phyloP scores from a whole-genome alignment of 768 basidiomycete genomes.

The Cyathus striatus region DNA sequence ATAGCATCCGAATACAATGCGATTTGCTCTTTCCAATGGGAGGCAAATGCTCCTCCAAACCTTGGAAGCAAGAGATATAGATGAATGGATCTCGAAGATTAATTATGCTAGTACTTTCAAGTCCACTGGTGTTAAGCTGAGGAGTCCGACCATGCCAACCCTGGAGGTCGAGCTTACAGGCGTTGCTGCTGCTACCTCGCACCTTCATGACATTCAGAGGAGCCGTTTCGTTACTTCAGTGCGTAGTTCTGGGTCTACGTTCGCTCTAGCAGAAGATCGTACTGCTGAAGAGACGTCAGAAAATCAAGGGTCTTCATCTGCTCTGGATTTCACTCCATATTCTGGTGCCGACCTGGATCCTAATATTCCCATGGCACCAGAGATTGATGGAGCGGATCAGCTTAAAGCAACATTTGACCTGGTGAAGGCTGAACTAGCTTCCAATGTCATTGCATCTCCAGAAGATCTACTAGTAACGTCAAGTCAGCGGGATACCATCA shows the following conservation, averaged over 20 bases:
- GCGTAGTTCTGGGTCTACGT: constrained; percentile 36
- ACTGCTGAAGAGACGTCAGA: constrained; percentile 31
- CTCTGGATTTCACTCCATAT: constrained; percentile 21
- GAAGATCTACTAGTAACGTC: neutral
- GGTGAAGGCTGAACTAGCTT: constrained; percentile 80
- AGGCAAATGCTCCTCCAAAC: constrained; percentile 83
- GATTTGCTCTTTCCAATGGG: constrained; percentile 70
- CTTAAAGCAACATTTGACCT: constrained; percentile 82
- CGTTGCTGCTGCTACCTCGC: constrained; percentile 81
- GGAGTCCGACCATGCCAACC: constrained; percentile 63
- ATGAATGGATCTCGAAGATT: constrained; percentile 87
- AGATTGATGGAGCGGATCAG: constrained; percentile 57
- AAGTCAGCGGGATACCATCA: neutral
- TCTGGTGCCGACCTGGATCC: constrained; percentile 28
- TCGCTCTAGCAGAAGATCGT: constrained; percentile 33
- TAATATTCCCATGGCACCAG: constrained; percentile 45
- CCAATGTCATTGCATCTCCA: constrained; percentile 19
- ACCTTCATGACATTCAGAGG: constrained; percentile 62
- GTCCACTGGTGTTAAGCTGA: constrained; percentile 76
- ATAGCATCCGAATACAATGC: constrained; percentile 75
- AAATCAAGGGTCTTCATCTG: constrained; percentile 15
- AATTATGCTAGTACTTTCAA: constrained; percentile 96
- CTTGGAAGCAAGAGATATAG: constrained; percentile 62
- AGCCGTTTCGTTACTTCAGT: constrained; percentile 16
- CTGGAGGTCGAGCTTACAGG: constrained; percentile 75